Conservation (phyloP, 371 early-diverging fungal genomes). For the Choanephora cucurbitarum region DNA sequence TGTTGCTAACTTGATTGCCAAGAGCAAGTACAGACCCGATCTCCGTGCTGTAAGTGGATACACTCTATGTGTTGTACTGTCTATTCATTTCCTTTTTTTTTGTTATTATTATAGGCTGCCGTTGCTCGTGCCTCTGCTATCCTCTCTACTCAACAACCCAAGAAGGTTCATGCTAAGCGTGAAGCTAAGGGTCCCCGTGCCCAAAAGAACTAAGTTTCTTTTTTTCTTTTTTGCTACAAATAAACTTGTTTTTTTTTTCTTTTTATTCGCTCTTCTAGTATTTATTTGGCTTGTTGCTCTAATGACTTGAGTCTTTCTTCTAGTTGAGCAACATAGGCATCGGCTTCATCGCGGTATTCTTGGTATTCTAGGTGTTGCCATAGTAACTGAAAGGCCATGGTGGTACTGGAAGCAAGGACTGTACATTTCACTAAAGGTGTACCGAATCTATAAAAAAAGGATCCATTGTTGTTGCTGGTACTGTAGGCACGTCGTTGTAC, state of each 20-base stretch:
- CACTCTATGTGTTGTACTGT: no score
- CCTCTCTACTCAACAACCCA: conserved; percentile 64
- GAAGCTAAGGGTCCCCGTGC: conserved; percentile 42
- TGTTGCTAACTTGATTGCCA: conserved; percentile 70
- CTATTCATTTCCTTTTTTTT: background rate
- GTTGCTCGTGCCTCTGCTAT: conserved; percentile 81
- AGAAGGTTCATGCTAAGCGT: conserved; percentile 61
- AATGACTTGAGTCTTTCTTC: conserved; percentile 40
- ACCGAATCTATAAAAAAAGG: conserved; percentile 47
- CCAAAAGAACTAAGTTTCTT: conserved; percentile 31
- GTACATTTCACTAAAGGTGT: conserved; percentile 53
- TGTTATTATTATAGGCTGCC: conserved; percentile 59
- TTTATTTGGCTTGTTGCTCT: conserved; percentile 33
- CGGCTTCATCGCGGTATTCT: conserved; percentile 47
- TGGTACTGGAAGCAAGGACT: conserved; percentile 45
- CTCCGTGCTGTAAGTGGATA: conserved; percentile 66
- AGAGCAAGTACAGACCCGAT: conserved; percentile 75
- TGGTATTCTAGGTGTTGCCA: conserved; percentile 52
- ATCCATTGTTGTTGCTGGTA: conserved; percentile 14
- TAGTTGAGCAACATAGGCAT: conserved; percentile 29
- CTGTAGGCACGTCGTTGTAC: conserved; percentile 2
- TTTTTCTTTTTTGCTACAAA: conserved; percentile 3
- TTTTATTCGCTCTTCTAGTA: conserved; percentile 1
- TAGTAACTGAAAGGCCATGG: conserved; percentile 43
- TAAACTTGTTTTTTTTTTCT: background rate